Percentiles rank a stretch among this genome's conserved stretches.
phyloP scores from a whole-genome alignment of 2,329 filamentous ascomycete species.

The Karstenula rhodostoma region DNA sequence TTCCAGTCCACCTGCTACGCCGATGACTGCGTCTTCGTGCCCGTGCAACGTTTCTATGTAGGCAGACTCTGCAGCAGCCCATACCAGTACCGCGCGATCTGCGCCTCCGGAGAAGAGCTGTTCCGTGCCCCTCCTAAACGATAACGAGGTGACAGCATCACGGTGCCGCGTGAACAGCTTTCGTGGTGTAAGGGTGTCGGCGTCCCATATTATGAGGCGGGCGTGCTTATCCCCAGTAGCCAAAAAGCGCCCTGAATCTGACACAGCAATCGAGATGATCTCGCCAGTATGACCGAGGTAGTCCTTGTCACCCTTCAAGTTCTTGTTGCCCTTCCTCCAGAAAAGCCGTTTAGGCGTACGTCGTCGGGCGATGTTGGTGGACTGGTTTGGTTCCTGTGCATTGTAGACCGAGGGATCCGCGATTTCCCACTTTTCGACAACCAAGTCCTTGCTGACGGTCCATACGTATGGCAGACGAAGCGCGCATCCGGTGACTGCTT shows the following conservation, averaged over 20 bases:
- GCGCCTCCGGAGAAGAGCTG: slow-evolving; percentile 91
- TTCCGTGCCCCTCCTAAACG: slow-evolving; percentile 85
- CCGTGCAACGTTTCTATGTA: slow-evolving; percentile 97
- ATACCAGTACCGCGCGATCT: slow-evolving; percentile 94
- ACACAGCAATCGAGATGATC: slow-evolving; percentile 86
- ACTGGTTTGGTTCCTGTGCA: slow-evolving; percentile 28
- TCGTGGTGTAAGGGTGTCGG: slow-evolving; percentile 77
- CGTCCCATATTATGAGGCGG: slow-evolving; percentile 87
- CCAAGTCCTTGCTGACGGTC: slow-evolving; percentile 85
- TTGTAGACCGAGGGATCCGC: slow-evolving; percentile 59
- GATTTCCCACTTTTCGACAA: slow-evolving; percentile 88
- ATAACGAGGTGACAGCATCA: slow-evolving; percentile 83
- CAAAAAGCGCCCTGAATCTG: slow-evolving; percentile 87
- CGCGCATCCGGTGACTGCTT: slow-evolving; percentile 80
- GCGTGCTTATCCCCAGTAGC: slow-evolving; percentile 89
- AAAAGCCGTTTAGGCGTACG: slow-evolving; percentile 69
- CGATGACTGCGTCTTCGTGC: slow-evolving; percentile 89
- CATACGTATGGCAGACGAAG: slow-evolving; percentile 83
- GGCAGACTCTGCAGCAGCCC: slow-evolving; percentile 89
- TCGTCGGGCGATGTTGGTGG: slow-evolving; percentile 60
- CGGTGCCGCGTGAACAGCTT: slow-evolving; percentile 91
- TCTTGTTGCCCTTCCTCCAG: slow-evolving; percentile 68
- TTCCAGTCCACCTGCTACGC: slow-evolving; percentile 67
- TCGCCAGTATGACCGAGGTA: slow-evolving; percentile 76
- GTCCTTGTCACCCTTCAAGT: slow-evolving; percentile 67